Conservation (phyloP, 2,329 filamentous ascomycete species). For the Apiospora marii region DNA sequence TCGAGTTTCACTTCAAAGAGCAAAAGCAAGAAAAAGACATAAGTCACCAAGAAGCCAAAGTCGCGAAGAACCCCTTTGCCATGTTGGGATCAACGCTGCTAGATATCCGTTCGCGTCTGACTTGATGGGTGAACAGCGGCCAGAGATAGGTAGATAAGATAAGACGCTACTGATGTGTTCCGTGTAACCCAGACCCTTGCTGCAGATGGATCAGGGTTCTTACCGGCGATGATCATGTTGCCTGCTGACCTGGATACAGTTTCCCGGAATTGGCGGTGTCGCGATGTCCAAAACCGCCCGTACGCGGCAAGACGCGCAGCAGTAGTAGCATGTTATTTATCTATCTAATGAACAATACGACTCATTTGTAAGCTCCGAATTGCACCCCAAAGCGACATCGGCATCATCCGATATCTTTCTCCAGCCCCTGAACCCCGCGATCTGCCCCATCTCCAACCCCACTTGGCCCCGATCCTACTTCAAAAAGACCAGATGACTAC, state of each 20-base stretch:
- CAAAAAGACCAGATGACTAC: neutral
- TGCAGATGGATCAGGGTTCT: neutral
- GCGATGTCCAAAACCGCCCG: too few relatives aligned
- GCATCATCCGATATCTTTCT: neutral
- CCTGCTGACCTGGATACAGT: neutral
- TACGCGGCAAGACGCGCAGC: neutral
- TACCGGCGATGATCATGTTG: neutral
- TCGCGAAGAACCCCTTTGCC: neutral
- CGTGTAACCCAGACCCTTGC: neutral
- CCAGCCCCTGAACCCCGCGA: conserved; percentile 5
- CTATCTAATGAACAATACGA: neutral
- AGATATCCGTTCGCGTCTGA: neutral
- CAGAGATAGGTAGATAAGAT: neutral
- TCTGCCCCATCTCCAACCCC: neutral
- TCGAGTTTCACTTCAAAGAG: neutral
- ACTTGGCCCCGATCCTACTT: neutral
- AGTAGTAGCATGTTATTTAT: neutral
- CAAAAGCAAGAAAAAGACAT: neutral
- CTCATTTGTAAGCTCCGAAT: neutral
- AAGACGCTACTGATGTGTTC: neutral
- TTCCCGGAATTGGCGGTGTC: neutral
- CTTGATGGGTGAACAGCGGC: accelerated
- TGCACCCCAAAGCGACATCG: neutral
- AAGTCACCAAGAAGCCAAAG: neutral
- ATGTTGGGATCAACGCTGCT: neutral